These are phyloP conservation scores for Alternaria triticina DNA, from an alignment of 2,329 filamentous ascomycete species.

Conservation along the genomic window DNA sequence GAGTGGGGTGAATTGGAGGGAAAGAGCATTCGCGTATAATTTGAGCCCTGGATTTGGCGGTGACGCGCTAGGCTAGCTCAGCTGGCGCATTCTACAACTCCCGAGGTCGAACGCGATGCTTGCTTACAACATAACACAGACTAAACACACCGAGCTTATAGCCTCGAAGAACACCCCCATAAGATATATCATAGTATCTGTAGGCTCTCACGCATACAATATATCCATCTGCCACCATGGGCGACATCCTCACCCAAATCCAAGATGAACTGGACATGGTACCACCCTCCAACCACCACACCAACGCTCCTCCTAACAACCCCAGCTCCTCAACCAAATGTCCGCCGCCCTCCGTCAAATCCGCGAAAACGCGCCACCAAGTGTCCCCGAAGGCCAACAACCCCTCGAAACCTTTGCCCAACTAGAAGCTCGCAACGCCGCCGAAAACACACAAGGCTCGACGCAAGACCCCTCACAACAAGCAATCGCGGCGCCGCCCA, in stretches of 20 bases:
- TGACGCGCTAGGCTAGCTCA: conserved; percentile 27
- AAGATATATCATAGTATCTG: no score
- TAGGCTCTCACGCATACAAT: no score
- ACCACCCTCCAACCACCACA: conserved; percentile 14
- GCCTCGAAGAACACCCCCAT: no score
- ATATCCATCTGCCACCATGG: conserved; percentile 56
- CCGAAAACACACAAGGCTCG: conserved; percentile 22
- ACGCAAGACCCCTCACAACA: conserved; percentile 19
- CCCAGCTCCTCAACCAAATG: conserved; percentile 57
- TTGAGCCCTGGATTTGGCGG: conserved; percentile 5
- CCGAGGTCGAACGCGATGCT: no score
- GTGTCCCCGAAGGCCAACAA: conserved; percentile 53
- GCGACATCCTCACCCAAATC: conserved; percentile 79
- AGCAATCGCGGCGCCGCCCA: conserved; percentile 16
- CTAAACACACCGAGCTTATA: no score
- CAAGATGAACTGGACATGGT: conserved; percentile 87
- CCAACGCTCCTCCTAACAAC: not conserved
- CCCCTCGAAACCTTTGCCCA: conserved; percentile 41
- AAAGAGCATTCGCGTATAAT: conserved; percentile 24
- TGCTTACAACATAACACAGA: no score
- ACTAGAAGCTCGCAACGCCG: conserved; percentile 33
- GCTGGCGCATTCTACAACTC: conserved; percentile 12
- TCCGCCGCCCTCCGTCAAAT: conserved; percentile 54
- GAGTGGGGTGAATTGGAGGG: conserved; percentile 4
- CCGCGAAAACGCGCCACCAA: conserved; percentile 50